phyloP scores from a whole-genome alignment of 2,329 filamentous ascomycete genomes.

The Kalmusia sp. region DNA sequence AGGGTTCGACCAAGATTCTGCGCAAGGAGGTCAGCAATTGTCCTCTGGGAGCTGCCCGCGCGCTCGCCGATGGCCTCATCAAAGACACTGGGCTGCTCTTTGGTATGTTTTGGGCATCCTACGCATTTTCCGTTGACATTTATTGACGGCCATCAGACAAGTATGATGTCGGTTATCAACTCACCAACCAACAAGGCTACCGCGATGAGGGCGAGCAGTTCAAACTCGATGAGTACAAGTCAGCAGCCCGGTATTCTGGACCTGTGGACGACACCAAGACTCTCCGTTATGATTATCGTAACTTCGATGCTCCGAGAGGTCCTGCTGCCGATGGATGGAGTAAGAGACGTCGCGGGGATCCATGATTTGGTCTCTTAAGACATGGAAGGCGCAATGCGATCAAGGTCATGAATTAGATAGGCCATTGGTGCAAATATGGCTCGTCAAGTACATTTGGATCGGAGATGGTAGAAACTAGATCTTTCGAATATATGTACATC shows the following conservation, averaged over 20 bases:
- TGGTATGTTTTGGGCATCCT: conserved; percentile 13
- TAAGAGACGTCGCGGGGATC: not conserved
- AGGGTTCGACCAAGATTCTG: conserved; percentile 76
- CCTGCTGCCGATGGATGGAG: not conserved
- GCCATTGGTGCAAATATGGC: too few relatives aligned
- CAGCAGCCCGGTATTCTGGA: conserved; percentile 2
- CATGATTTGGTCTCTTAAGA: not conserved
- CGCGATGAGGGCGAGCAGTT: conserved; percentile 12
- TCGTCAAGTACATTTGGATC: too few relatives aligned
- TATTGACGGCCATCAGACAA: conserved; percentile 18
- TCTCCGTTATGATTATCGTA: not conserved
- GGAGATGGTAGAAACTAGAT: too few relatives aligned
- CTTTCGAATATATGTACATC: too few relatives aligned
- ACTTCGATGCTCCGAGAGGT: not conserved
- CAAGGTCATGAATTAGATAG: too few relatives aligned
- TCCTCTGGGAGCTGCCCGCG: conserved; percentile 65
- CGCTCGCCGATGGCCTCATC: conserved; percentile 26
- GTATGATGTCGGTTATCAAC: conserved; percentile 23
- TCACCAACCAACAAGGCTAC: conserved; percentile 24
- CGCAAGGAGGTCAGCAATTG: conserved; percentile 74
- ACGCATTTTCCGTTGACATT: not conserved
- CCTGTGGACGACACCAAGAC: conserved; percentile 21
- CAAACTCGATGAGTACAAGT: conserved; percentile 6
- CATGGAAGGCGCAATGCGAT: not conserved
- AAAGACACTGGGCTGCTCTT: conserved; percentile 30